Evolutionary conservation across 2,329 filamentous ascomycete species (phyloP).

Genomic region (Chrysoporthe austroafricana): DNA sequence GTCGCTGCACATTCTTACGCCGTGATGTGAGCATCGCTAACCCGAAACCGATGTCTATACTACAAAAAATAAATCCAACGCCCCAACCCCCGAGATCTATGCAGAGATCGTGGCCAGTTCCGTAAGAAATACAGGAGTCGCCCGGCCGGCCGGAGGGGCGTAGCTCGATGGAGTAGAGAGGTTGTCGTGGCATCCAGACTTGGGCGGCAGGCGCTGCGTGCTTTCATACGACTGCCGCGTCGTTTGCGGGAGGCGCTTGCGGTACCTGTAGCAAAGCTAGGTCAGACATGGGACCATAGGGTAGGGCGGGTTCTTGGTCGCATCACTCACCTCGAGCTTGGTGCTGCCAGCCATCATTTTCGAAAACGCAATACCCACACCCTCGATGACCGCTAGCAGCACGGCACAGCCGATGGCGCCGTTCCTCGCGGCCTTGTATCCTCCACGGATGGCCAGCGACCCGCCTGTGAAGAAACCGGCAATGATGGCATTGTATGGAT

Average conservation of each 20-base stretch:
- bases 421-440: constrained; percentile 89
- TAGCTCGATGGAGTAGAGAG: constrained; percentile 25
- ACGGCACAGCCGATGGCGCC: constrained; percentile 96
- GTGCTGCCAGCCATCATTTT: constrained; percentile 92
- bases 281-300: not conserved
- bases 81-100: constrained; percentile 24
- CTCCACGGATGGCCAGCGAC: constrained; percentile 87
- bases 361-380: constrained; percentile 93
- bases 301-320: not conserved
- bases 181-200: constrained; percentile 2
- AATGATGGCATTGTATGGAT: constrained; percentile 97
- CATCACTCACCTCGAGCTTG: constrained; percentile 69
- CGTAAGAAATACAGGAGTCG: constrained; percentile 21
- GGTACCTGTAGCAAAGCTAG: constrained; percentile 17
- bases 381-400: constrained; percentile 93
- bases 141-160: not conserved
- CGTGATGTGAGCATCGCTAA: constrained; percentile 12
- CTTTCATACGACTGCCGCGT: constrained; percentile 21
- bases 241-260: constrained; percentile 22
- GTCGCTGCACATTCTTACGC: constrained; percentile 5
- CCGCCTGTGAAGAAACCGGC: constrained; percentile 97
- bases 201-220: not conserved
- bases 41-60: constrained; percentile 24
- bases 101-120: constrained; percentile 24
- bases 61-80: constrained; percentile 26